Base-by-base conservation (phyloP, 768 basidiomycete species). In the Termitomyces sp. region DNA sequence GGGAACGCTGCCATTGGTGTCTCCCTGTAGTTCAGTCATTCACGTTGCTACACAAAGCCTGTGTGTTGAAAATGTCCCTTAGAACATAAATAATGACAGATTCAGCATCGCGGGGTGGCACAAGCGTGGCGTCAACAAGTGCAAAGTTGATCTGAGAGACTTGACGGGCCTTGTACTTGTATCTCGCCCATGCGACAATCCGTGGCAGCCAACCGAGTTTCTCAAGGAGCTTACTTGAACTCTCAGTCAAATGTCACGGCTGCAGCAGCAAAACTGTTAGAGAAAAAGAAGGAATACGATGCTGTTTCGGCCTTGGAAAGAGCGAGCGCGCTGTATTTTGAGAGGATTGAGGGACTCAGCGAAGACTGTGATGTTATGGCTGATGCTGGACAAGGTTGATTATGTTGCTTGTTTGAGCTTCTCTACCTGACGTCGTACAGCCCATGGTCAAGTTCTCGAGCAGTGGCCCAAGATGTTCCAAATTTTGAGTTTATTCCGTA, bases 391-490 rank as follows among this genome's bases (percentile, higher is more conserved):
- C 73, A 81, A 76, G 82, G 89, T 88, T 48, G 42, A 70, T 11
- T 26, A 26, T 45, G 0, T 23, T 38, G 12, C 38, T n/a, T 31
- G 5, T 9, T 23, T 3, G 15, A 26, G 38, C 21, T 54, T 30
- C 35, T 21, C 23, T 28, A 43, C 33, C 55, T 60, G 26, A 57
- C 42, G 23, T 33, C 60, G 41, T 38, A 15, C 15, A 90, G 89
- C 86, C 35, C 85, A 87, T 60, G 89, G 89, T 10, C 81, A 89
- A 65, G 87, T 91, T 4, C 78, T 89, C 26, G 83, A 83, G 56
- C 87, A 90, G 59, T 91, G 88, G 89, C 86, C 87, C 10, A 83
- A 81, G 66, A 91, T 91, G 89, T 91, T 91, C 64, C 79, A 83
- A 61, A 89, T 89, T 52, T 72, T 91, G 49, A 80, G 72, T 55